Evolutionary conservation across 2,329 filamentous ascomycete species (phyloP).

Genomic region (Mariannaea sp.): DNA sequence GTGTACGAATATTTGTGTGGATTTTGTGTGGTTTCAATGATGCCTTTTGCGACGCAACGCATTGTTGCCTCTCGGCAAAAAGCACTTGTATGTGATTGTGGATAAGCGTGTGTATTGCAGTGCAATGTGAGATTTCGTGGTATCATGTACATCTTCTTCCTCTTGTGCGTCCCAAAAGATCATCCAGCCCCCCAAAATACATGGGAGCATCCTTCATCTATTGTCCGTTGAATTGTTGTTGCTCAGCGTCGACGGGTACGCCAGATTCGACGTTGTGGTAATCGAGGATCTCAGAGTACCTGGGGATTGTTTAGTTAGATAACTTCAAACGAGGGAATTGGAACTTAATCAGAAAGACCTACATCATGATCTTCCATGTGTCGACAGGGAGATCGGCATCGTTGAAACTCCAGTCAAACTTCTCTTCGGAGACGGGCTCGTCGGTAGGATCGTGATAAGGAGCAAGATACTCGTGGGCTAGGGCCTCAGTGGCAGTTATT

Average conservation of each 20-base stretch:
- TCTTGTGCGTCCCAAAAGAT: conserved; percentile 27
- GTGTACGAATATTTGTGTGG: conserved; percentile 25
- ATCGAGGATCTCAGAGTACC: conserved; percentile 98
- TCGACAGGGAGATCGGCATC: conserved; percentile 96
- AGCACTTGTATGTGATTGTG: conserved; percentile 6
- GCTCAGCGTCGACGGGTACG: conserved; percentile 46
- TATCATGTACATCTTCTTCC: conserved; percentile 39
- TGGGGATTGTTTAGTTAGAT: conserved; percentile 44
- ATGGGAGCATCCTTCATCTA: conserved; percentile 40
- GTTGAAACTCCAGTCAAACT: conserved; percentile 99
- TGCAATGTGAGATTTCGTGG: conserved; percentile 43
- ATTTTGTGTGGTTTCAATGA: conserved; percentile 18
- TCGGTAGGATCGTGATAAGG: conserved; percentile 98
- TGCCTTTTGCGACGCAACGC: conserved; percentile 12
- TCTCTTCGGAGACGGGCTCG: conserved; percentile 93
- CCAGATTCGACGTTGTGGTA: conserved; percentile 88
- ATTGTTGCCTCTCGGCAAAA: conserved; percentile 5
- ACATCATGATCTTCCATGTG: conserved; percentile 99
- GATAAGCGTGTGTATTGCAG: conserved; percentile 20
- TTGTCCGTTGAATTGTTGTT: conserved; percentile 43
- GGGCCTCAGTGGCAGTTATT: conserved; percentile 82
- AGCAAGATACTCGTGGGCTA: conserved; percentile 90
- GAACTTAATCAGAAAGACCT: conserved; percentile 45
- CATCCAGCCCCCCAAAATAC: conserved; percentile 36
- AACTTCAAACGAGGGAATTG: background rate